Evolutionary conservation across 768 basidiomycete genomes (phyloP), one percentile per base, ranked within the genome.

Genomic region (Kwoniella dendrophila): DNA sequence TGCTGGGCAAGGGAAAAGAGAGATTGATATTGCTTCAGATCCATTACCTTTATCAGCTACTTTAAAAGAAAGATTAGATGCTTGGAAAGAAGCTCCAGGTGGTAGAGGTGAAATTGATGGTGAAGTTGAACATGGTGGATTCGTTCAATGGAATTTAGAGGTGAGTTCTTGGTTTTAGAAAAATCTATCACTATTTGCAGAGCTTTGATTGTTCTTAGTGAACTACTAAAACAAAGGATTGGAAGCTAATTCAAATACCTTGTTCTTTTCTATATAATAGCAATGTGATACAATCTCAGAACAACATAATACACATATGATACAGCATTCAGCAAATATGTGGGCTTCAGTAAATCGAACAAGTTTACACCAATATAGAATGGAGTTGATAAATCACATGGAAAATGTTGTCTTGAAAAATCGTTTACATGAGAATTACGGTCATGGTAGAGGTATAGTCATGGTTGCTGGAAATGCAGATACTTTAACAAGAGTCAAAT

Each of bases 381-480:
- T 66, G 64, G 62, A 63, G 12, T 48, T 79, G 45, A 75, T 79
- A 43, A 61, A 74, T 33, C 67, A 74, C 50, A 69, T 79, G 62
- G 68, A 68, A 30, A 56, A 62, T n/a, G 69, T 73, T 4, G n/a
- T n/a, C n/a, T 45, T 73, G 0, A 66, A 38, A 24, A 40, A 52
- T 26, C 63, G 64, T 29, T 43, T 61, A n/a, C 59, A 51, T n/a
- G 43, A 54, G 18, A 47, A 70, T 1, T 74, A 70, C 40, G 77
- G 77, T 3, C 49, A 66, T 44, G 77, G 77, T 1, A 49, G 80
- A 30, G 81, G 81, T 0, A 76, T 83, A 32, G 80, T 83, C 12
- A 79, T 81, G 70, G 81, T 82, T 8, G 82, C 81, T n/a, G 82
- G 82, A 4, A 82, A 82, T 67, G 80, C 80, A 16, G 80, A 80